These are phyloP conservation scores for Nematocida displodere DNA, from an alignment of 371 early-diverging fungal species.

Conservation along the genomic window DNA sequence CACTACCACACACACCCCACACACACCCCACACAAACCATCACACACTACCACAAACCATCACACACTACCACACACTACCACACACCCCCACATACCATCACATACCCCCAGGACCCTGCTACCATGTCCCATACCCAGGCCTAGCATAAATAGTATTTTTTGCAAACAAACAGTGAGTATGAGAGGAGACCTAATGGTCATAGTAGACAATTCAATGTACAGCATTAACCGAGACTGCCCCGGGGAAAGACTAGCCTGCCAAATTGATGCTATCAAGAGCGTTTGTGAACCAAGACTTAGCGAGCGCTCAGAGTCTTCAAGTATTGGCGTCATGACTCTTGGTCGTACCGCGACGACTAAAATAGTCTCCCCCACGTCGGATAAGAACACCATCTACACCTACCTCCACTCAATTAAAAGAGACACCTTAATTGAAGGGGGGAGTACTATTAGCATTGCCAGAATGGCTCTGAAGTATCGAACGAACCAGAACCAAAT, in stretches of 20 bases:
- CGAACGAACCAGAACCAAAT: conserved; percentile 36
- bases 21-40: too few species aligned
- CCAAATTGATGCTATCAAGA: conserved; percentile 38
- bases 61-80: too few species aligned
- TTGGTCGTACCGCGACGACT: conserved; percentile 16
- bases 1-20: too few species aligned
- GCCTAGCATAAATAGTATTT: too few species aligned
- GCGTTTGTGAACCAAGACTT: not conserved
- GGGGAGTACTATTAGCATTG: conserved; percentile 11
- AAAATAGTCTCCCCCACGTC: conserved; percentile 47
- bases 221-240: conserved; percentile 52
- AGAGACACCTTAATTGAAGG: conserved; percentile 17
- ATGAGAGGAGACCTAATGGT: conserved; percentile 50
- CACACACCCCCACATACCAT: too few species aligned
- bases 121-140: too few species aligned
- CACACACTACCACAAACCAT: too few species aligned
- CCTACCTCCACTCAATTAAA: conserved; percentile 18
- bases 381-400: conserved; percentile 24
- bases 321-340: conserved; percentile 41
- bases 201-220: conserved; percentile 48
- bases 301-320: conserved; percentile 18
- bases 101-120: too few species aligned
- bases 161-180: too few species aligned
- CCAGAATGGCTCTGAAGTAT: conserved; percentile 50
- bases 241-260: conserved; percentile 15